A percentile compares a stretch with the other conserved stretches of the same genome.
phyloP scores from a whole-genome alignment of 345 rosid genomes.

The Erysimum cheiranthoides region DNA sequence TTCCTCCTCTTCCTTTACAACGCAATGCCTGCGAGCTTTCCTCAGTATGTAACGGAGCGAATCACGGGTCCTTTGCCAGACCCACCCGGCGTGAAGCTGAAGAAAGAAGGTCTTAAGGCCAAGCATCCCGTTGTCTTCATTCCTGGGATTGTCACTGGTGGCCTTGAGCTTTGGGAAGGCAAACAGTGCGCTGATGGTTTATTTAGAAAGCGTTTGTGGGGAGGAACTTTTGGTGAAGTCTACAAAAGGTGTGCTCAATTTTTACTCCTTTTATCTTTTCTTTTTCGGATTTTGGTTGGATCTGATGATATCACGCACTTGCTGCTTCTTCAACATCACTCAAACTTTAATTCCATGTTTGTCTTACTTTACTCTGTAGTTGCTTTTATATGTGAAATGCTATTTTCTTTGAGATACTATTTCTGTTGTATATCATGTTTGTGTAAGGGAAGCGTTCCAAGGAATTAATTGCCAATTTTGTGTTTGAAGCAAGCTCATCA shows the following conservation, averaged over 20 bases:
- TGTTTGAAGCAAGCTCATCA: background rate
- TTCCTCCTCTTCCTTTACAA: constrained; percentile 78
- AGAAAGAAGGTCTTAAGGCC: constrained; percentile 79
- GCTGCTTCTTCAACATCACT: background rate
- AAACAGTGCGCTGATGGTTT: constrained; percentile 85
- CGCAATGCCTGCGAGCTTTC: constrained; percentile 87
- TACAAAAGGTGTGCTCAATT: constrained; percentile 70
- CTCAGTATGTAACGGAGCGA: constrained; percentile 90
- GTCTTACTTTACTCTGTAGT: constrained; percentile 2
- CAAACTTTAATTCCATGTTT: background rate
- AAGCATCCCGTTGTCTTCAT: constrained; percentile 93
- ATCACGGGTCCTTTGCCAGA: constrained; percentile 94
- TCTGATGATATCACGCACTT: constrained; percentile 29
- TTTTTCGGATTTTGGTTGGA: constrained; percentile 7
- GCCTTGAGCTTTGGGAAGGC: constrained; percentile 98
- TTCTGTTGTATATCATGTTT: background rate
- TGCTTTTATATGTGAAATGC: background rate
- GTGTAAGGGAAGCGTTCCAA: constrained; percentile 25
- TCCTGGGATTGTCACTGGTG: constrained; percentile 95
- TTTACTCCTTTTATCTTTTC: constrained; percentile 1
- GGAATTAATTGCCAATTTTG: background rate
- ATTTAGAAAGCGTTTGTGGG: constrained; percentile 96
- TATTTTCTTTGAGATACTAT: background rate
- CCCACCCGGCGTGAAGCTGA: constrained; percentile 85
- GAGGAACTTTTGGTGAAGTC: constrained; percentile 97